Base-by-base conservation (phyloP, 495 filamentous ascomycete species). In the Daldinia childiae region DNA sequence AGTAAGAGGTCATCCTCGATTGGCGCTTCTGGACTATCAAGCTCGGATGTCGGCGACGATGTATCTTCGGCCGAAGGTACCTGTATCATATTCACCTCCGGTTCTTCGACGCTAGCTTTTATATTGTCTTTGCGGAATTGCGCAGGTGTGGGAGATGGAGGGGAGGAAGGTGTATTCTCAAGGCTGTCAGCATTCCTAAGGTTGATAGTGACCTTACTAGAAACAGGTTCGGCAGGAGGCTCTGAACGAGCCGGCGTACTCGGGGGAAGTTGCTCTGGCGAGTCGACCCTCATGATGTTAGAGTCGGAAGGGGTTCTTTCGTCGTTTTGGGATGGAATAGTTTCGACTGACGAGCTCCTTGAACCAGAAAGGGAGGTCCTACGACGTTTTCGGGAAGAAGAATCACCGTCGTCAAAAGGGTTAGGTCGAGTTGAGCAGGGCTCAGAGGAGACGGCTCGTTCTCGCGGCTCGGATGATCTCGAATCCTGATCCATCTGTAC, bases 391-490 rank as follows among this genome's bases (percentile, higher is more conserved):
- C 85, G 77, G 56, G 85, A 82, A n/a, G 81, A 78, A 55, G 79
- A 62, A 54, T 85, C 83, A 74, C 79, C 77, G 77, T 84, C 82
- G 79, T 85, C 83, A 74, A 87, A 88, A 34, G 85, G 86, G 62
- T 88, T 87, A 41, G 83, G 82, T 61, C 85, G 83, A 72, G 83
- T 83, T 74, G 86, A 86, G 81, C 84, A 83, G 79, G 85, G 84
- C 82, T 88, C 86, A 74, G 85, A 87, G 72, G 86, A 88, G 78
- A 81, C 78, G 68, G 85, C 84, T 80, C 85, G 84, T 81, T 87
- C 84, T 83, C 79, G 82, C 77, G 81, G 78, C 75, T 84, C 81
- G 80, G 84, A 79, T 68, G 77, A 69, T 70, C 75, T 78, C 78
- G 82, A 75, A 77, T 82, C 79, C 77, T 80, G 80, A 82, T 85